Base-by-base conservation (phyloP, 208 protist genomes). In the Crithidia fasciculata region DNA sequence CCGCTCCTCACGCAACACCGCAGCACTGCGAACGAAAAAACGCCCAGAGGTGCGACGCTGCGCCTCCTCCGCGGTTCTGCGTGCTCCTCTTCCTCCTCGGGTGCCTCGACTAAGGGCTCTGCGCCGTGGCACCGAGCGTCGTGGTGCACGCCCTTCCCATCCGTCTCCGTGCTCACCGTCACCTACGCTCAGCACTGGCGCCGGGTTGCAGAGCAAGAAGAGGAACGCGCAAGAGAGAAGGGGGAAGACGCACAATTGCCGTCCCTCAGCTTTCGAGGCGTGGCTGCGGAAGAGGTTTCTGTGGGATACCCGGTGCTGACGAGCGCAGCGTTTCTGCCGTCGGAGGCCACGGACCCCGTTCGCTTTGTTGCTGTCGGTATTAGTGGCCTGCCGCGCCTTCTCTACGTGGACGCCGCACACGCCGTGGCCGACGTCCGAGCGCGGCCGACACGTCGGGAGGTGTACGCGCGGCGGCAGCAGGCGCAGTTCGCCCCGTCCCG, bases 321-420 rank as follows among this genome's bases (percentile, higher is more conserved):
- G 5, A 52, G 40, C 18, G 15, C 4, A 28, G 49, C 49, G n/a
- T 18, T 37, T 7, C n/a, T 19, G 2, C 5, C 18, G 8, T 28
- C 49, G 9, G 13, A 8, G 8, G 36, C 4, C 12, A 18, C 43
- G 16, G 15, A 41, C 12, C 41, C 13, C 65, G 7, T 18, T 40
- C 40, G n/a, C 19, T 4, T 9, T 10, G 44, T 19, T 13, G 50
- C 90, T 43, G 86, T 95, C 50, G 90, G 75, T n/a, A 62, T 85
- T 15, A 72, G 69, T n/a, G 90, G 90, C 1, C 69, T 89, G 37
- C 84, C 87, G 5, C 83, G 79, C 37, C 8, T 93, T 36, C 68
- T 91, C 15, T 91, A 83, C 72, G 75, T 89, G 15, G 75, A 82
- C 61, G 74, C 83, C 10, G 49, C 55, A 5, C 74, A 87, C 44